phyloP scores from a whole-genome alignment of 805 yeast species.

The Yamadazyma phyllophila region DNA sequence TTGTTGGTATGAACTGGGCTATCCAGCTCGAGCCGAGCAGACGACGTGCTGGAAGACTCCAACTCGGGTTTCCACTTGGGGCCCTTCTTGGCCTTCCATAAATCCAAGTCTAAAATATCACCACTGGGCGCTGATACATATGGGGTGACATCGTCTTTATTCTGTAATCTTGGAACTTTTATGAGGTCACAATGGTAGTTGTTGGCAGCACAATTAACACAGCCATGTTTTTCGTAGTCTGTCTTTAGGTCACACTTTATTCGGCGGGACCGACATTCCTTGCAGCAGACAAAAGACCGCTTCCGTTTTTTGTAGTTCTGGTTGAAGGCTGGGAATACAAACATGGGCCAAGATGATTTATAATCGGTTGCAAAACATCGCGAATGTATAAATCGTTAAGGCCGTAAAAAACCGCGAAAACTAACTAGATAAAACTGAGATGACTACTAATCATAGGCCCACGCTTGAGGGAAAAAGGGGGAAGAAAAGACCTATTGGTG shows the following conservation, averaged over 20 bases:
- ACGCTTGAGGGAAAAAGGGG: constrained; percentile 42
- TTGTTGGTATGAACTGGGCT: too few relatives aligned
- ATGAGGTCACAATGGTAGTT: constrained; percentile 19
- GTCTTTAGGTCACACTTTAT: constrained; percentile 26
- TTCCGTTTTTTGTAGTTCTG: constrained; percentile 30
- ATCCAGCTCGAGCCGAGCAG: too few relatives aligned
- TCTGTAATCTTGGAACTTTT: too few relatives aligned
- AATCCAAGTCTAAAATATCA: neutral
- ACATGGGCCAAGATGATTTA: constrained; percentile 17
- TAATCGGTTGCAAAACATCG: constrained; percentile 5
- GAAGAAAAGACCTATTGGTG: constrained; percentile 25
- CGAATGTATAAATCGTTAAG: neutral
- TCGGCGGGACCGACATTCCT: constrained; percentile 25
- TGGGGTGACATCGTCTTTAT: neutral
- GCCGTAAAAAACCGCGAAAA: too few relatives aligned
- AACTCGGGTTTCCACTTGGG: too few relatives aligned
- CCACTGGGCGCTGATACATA: neutral
- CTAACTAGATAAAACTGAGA: constrained; percentile 8
- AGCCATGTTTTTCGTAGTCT: constrained; percentile 24
- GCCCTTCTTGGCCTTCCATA: neutral
- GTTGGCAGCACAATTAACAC: constrained; percentile 23
- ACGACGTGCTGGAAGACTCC: too few relatives aligned
- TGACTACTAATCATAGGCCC: constrained; percentile 46
- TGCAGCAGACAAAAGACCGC: constrained; percentile 31
- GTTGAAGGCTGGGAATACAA: constrained; percentile 36